A percentile compares a stretch with the other conserved stretches of the same genome.
Conservation (phyloP, 1,139 yeast genomes). For the Pichia sp. region DNA sequence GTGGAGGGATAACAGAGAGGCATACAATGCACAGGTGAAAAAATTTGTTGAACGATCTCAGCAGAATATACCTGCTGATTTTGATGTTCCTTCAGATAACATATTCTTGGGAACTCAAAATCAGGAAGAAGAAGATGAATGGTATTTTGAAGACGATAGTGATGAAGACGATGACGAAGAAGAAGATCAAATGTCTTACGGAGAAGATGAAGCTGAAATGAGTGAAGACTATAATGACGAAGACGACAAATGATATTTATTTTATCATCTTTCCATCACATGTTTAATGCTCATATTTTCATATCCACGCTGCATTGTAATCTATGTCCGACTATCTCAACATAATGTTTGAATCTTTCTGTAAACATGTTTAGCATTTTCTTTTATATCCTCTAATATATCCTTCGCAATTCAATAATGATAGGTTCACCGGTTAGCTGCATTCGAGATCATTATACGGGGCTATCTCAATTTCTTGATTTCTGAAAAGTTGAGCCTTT, state of each 20-base stretch:
- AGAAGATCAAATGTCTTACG: conserved; percentile 27
- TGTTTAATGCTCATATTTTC: not conserved
- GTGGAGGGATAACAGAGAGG: conserved; percentile 76
- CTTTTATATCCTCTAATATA: too few species aligned
- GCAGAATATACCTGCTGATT: conserved; percentile 80
- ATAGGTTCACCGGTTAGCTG: too few species aligned
- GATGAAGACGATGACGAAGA: conserved; percentile 24
- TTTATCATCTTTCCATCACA: not conserved
- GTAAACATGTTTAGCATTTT: too few species aligned
- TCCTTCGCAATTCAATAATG: too few species aligned
- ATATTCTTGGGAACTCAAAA: conserved; percentile 14
- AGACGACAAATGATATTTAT: conserved; percentile 18
- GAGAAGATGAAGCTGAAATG: conserved; percentile 36
- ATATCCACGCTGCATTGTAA: not conserved
- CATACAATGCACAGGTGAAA: conserved; percentile 66
- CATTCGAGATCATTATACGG: too few species aligned
- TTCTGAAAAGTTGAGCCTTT: too few species aligned
- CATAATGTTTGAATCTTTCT: too few species aligned
- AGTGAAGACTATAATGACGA: conserved; percentile 31
- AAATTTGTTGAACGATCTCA: conserved; percentile 82
- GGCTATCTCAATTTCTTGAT: too few species aligned
- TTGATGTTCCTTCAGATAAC: conserved; percentile 52
- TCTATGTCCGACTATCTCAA: too few species aligned
- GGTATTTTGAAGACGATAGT: conserved; percentile 22
- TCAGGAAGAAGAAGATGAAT: conserved; percentile 31